phyloP scores from a whole-genome alignment of 225 moss, liverwort and hornwort species.

The Antitrichia curtipendula region DNA sequence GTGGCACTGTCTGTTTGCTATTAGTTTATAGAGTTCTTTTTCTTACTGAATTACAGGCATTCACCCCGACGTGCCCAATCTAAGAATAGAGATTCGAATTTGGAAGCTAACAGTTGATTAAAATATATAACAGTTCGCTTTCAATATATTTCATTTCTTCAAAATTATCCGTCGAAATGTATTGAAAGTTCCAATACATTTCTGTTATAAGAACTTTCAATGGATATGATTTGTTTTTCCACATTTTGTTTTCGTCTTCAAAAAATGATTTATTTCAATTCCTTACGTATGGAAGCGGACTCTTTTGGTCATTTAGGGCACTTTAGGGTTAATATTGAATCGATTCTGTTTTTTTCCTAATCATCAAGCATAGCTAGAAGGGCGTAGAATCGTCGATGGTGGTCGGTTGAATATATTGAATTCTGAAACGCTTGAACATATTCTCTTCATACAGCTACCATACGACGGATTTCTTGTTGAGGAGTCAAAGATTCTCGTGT shows the following conservation, averaged over 20 bases:
- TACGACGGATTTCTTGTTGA: constrained; percentile 64
- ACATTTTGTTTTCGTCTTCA: neutral
- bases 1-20: neutral
- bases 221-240: neutral
- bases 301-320: neutral
- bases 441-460: constrained; percentile 33
- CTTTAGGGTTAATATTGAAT: neutral
- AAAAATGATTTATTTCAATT: neutral
- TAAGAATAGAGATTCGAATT: neutral
- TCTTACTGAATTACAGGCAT: neutral
- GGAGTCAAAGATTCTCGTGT: constrained; percentile 50
- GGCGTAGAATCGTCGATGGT: neutral
- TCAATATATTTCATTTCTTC: neutral
- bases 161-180: neutral
- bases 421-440: neutral
- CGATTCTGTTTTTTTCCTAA: neutral
- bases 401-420: neutral
- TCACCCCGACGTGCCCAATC: neutral
- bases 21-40: neutral
- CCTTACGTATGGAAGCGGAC: too few species aligned
- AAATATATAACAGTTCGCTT: too few species aligned
- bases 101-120: neutral
- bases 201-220: neutral
- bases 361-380: neutral
- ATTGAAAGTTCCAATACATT: neutral